Evolutionary conservation across 345 rosid species (phyloP).

Genomic region (Moricandia arvensis): DNA sequence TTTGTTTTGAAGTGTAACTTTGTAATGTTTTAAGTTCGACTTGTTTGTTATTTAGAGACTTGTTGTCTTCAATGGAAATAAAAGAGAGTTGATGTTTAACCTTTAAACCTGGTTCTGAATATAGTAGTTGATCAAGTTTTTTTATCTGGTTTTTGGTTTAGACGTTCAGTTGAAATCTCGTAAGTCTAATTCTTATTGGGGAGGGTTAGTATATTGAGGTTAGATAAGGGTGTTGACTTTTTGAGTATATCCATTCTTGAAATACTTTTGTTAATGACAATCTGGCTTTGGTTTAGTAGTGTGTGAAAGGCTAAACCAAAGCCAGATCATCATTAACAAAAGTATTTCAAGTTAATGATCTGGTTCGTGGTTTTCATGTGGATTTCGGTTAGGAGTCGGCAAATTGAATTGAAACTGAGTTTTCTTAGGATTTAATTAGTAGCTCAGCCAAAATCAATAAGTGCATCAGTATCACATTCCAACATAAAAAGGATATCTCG

Average conservation of each 20-base stretch:
- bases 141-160: not conserved
- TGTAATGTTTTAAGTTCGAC: constrained; percentile 29
- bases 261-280: not conserved
- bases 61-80: not conserved
- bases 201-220: not conserved
- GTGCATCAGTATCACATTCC: no score
- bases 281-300: not conserved
- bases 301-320: not conserved
- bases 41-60: constrained; percentile 13
- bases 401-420: not conserved
- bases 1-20: constrained; percentile 26
- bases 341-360: no score
- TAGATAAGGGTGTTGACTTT: not conserved
- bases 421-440: no score
- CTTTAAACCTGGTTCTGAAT: constrained; percentile 12
- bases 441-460: no score
- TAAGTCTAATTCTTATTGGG: not conserved
- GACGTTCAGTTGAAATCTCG: not conserved
- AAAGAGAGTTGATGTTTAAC: not conserved
- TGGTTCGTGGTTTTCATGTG: no score
- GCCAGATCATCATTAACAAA: no score
- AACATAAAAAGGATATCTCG: not conserved
- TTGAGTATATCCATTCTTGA: not conserved
- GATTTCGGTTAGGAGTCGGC: not conserved
- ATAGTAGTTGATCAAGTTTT: not conserved